Conservation (phyloP, 129 eudicot genomes). For the Helianthus tuberosus region DNA sequence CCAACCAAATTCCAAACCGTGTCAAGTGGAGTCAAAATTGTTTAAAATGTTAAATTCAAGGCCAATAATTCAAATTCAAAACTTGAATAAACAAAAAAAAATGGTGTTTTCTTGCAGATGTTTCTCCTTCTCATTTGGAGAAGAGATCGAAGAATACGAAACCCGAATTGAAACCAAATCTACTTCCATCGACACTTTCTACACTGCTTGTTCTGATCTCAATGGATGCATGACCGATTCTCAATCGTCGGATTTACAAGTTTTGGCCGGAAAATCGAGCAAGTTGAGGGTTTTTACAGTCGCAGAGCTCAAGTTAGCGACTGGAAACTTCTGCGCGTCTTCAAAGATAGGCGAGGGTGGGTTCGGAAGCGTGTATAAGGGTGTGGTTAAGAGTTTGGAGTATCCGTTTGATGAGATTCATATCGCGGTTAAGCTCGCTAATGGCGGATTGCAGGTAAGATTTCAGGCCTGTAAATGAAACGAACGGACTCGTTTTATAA, state of each 20-base stretch:
- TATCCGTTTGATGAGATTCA: slow-evolving; percentile 47
- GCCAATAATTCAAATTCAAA: neutral
- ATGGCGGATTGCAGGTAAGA: slow-evolving; percentile 2
- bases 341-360: slow-evolving; percentile 78
- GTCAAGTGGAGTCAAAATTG: neutral
- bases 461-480: neutral
- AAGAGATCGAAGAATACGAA: slow-evolving; percentile 13
- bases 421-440: slow-evolving; percentile 68
- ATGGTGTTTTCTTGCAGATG: slow-evolving; percentile 34
- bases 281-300: slow-evolving; percentile 62
- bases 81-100: neutral
- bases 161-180: slow-evolving; percentile 20
- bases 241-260: slow-evolving; percentile 15
- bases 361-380: slow-evolving; percentile 70
- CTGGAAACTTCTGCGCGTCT: slow-evolving; percentile 54
- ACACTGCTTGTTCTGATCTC: slow-evolving; percentile 14
- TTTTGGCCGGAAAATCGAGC: slow-evolving; percentile 44
- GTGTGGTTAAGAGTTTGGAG: slow-evolving; percentile 53
- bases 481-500: no score
- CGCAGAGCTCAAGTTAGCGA: slow-evolving; percentile 57
- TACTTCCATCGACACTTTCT: neutral
- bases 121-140: slow-evolving; percentile 26
- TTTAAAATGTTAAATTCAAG: no score
- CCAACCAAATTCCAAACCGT: neutral
- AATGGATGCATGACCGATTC: neutral